phyloP scores from a whole-genome alignment of 2,329 filamentous ascomycete species.

The Orbilia quercus region DNA sequence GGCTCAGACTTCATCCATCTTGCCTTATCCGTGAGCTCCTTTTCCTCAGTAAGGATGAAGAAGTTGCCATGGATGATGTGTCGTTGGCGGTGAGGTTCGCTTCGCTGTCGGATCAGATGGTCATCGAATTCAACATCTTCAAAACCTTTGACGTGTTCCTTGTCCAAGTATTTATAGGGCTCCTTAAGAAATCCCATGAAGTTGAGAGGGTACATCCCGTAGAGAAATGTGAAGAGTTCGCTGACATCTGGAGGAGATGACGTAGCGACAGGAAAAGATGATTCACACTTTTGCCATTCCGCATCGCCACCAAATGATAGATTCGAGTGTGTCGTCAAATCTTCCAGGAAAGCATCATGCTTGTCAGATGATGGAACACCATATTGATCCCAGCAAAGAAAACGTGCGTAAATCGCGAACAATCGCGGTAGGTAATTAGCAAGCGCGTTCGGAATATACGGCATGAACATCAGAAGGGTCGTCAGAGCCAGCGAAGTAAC shows the following conservation, averaged over 20 bases:
- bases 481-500: slow-evolving; percentile 80
- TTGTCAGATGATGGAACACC: slow-evolving; percentile 58
- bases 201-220: slow-evolving; percentile 84
- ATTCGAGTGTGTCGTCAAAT: slow-evolving; percentile 54
- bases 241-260: slow-evolving; percentile 74
- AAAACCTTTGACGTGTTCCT: slow-evolving; percentile 75
- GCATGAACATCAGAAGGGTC: slow-evolving; percentile 81
- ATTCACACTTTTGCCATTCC: slow-evolving; percentile 75
- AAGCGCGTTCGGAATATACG: slow-evolving; percentile 80
- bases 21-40: slow-evolving; percentile 79
- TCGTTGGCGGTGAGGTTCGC: slow-evolving; percentile 77
- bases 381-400: slow-evolving; percentile 80
- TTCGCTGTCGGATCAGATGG: slow-evolving; percentile 78
- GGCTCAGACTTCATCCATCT: slow-evolving; percentile 84
- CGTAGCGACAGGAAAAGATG: slow-evolving; percentile 72
- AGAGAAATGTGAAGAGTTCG: slow-evolving; percentile 83
- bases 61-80: slow-evolving; percentile 87
- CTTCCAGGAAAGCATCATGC: slow-evolving; percentile 27
- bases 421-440: slow-evolving; percentile 76
- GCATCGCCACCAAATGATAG: slow-evolving; percentile 40
- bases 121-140: slow-evolving; percentile 83
- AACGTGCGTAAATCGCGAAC: slow-evolving; percentile 82
- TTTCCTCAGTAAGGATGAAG: slow-evolving; percentile 80
- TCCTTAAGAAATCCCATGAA: slow-evolving; percentile 88
- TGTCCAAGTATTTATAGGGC: slow-evolving; percentile 79